Evolutionary conservation across 2,329 filamentous ascomycete species (phyloP).

Genomic region (Graphiopsis chlorocephala): DNA sequence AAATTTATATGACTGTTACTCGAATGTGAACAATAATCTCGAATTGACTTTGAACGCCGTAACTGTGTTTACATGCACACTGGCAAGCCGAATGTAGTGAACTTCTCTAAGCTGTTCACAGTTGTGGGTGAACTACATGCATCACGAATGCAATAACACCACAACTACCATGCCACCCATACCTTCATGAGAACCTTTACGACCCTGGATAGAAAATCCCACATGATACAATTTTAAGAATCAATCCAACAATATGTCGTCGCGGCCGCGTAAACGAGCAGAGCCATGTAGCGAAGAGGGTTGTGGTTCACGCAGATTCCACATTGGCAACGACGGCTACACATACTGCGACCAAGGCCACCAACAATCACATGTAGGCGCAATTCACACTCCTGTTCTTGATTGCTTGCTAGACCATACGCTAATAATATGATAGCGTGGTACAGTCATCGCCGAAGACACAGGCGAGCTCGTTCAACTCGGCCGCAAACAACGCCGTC

Average conservation of each 20-base stretch:
- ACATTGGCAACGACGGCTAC: constrained; percentile 72
- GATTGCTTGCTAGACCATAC: background rate
- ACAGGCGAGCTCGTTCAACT: constrained; percentile 29
- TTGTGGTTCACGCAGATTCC: constrained; percentile 66
- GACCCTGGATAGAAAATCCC: background rate
- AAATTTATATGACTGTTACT: background rate
- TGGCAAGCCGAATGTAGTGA: background rate
- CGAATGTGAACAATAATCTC: background rate
- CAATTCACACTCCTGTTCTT: background rate
- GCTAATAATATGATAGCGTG: constrained; percentile 24
- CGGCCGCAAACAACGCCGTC: constrained; percentile 30
- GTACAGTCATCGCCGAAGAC: constrained; percentile 33
- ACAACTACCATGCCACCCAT: background rate
- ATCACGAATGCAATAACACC: background rate
- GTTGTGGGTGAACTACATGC: background rate
- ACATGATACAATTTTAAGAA: background rate
- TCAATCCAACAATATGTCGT: constrained; percentile 1
- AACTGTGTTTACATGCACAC: background rate
- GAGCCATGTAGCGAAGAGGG: constrained; percentile 38
- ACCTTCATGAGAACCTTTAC: background rate
- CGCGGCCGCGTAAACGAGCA: constrained; percentile 12
- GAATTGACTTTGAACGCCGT: background rate
- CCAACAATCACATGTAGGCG: constrained; percentile 63
- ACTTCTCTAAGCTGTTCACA: background rate
- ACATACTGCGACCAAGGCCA: constrained; percentile 80